Conservation (phyloP, 2,329 filamentous ascomycete species). For the Pseudogymnoascus sp. region DNA sequence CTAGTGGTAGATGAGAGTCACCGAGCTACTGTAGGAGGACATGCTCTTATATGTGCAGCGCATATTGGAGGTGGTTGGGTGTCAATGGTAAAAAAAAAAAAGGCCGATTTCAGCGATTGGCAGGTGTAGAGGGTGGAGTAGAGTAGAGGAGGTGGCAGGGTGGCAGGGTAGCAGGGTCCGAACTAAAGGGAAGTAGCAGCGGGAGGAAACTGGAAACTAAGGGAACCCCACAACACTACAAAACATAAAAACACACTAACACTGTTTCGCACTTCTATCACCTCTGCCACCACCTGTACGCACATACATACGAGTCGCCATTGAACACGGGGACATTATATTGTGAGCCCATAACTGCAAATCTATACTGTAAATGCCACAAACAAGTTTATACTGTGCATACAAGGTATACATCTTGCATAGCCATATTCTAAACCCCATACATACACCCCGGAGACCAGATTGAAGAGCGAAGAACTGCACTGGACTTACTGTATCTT, state of each 20-base stretch:
- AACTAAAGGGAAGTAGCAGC: neutral
- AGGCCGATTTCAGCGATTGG: neutral
- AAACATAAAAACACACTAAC: neutral
- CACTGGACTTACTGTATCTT: neutral
- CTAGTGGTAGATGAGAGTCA: neutral
- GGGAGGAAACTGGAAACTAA: neutral
- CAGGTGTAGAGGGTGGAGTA: neutral
- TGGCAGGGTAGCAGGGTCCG: neutral
- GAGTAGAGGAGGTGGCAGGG: neutral
- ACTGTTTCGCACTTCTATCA: neutral
- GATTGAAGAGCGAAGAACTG: neutral
- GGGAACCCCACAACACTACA: neutral
- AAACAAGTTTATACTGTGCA: neutral
- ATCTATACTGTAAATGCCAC: neutral
- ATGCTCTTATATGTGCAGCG: neutral
- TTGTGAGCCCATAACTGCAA: neutral
- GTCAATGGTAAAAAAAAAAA: neutral
- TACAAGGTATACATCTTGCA: neutral
- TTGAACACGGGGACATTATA: neutral
- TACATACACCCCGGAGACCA: neutral
- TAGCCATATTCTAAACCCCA: neutral
- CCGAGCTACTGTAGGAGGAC: conserved; percentile 1
- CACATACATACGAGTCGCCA: neutral
- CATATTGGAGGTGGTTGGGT: conserved; percentile 4
- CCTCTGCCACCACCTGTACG: neutral